These are phyloP conservation scores for Plantago rigida DNA, from an alignment of 305 asterid species.

Conservation along the genomic window DNA sequence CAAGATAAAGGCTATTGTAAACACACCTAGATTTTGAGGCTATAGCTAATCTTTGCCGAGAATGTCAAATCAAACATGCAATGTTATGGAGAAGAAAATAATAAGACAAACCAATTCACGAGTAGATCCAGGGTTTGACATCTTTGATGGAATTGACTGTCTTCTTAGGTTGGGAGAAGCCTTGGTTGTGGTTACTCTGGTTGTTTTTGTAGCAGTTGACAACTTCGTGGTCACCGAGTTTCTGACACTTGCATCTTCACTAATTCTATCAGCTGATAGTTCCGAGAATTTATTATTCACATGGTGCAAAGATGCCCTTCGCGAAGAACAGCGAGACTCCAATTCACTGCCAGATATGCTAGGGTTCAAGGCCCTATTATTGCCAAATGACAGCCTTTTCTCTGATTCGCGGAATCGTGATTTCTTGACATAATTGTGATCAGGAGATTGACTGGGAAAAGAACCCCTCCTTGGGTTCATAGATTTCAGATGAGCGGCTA, in stretches of 20 bases:
- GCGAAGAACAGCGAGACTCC: slow-evolving; percentile 46
- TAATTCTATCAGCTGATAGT: slow-evolving; percentile 41
- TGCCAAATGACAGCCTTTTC: slow-evolving; percentile 62
- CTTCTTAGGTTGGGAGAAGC: slow-evolving; percentile 43
- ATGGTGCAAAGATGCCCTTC: slow-evolving; percentile 36
- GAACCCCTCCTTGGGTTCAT: slow-evolving; percentile 57
- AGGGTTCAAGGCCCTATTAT: slow-evolving; percentile 87
- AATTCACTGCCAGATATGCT: slow-evolving; percentile 73
- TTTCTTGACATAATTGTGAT: slow-evolving; percentile 39
- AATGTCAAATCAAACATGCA: no score
- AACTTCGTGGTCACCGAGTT: slow-evolving; percentile 34
- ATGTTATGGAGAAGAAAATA: background rate
- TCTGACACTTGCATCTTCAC: slow-evolving; percentile 34
- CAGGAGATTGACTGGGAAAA: slow-evolving; percentile 35
- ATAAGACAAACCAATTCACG: slow-evolving; percentile 68
- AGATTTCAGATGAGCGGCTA: slow-evolving; percentile 49
- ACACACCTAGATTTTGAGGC: no score
- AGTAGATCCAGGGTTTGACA: slow-evolving; percentile 76
- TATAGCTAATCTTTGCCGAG: no score
- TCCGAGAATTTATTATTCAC: slow-evolving; percentile 37
- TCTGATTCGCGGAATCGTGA: slow-evolving; percentile 46
- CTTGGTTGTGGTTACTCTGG: slow-evolving; percentile 37
- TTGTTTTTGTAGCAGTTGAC: slow-evolving; percentile 37
- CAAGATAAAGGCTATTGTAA: no score
- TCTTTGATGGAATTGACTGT: slow-evolving; percentile 49